Evolutionary conservation across 345 rosid species (phyloP).

Genomic region (Hibiscus tridactylites): DNA sequence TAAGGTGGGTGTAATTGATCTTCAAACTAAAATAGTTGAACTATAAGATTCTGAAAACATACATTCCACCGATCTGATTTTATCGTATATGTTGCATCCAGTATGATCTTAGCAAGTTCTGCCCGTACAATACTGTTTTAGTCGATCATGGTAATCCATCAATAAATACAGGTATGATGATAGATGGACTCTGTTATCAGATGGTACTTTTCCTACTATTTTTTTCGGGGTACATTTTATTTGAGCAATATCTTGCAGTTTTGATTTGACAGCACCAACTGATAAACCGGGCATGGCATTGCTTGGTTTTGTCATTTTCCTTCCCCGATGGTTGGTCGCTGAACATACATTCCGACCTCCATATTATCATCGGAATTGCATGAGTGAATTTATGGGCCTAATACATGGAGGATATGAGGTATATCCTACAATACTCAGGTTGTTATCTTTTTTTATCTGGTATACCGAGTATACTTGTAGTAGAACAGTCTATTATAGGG

Average conservation of each 20-base stretch:
- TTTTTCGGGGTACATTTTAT: not conserved
- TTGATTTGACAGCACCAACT: conserved; percentile 85
- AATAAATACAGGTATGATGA: conserved; percentile 60
- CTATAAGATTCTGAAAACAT: not conserved
- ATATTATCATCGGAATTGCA: conserved; percentile 92
- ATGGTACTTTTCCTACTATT: not conserved
- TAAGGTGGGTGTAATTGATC: conserved; percentile 43
- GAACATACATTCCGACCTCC: conserved; percentile 97
- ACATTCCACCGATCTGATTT: not conserved
- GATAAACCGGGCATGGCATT: conserved; percentile 93
- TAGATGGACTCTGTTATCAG: not conserved
- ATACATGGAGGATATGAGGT: conserved; percentile 93
- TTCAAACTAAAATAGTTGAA: not conserved
- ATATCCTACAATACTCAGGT: not conserved
- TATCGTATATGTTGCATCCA: conserved; percentile 24
- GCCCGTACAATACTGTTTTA: conserved; percentile 90
- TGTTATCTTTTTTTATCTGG: not conserved
- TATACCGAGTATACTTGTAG: not conserved
- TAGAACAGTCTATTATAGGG: not conserved
- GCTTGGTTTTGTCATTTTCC: conserved; percentile 89
- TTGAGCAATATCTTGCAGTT: conserved; percentile 37
- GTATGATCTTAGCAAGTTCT: conserved; percentile 86
- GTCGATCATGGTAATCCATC: conserved; percentile 92
- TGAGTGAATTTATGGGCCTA: conserved; percentile 98
- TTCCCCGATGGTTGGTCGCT: conserved; percentile 91